Percentiles rank a stretch among this genome's conserved stretches.
These are phyloP conservation scores for Sclerotinia sclerotiorum DNA, from an alignment of 2,329 filamentous ascomycete species.

Conservation along the genomic window DNA sequence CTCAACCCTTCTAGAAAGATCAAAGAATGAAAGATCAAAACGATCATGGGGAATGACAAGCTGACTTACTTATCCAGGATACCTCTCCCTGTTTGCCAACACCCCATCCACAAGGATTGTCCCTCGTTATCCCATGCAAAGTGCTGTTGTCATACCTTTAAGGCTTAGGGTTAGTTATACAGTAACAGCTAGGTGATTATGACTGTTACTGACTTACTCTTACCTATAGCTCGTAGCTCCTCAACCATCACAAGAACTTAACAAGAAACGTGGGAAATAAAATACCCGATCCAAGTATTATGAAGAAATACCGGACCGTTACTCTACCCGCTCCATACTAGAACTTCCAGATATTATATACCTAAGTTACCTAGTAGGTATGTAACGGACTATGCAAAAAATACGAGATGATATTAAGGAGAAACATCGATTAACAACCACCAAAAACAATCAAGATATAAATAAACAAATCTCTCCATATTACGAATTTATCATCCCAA, in stretches of 20 bases:
- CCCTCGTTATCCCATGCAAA: neutral
- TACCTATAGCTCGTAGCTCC: too few relatives aligned
- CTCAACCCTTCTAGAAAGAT: neutral
- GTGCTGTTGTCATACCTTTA: constrained; percentile 2
- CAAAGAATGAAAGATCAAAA: neutral
- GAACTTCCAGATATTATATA: neutral
- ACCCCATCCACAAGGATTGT: neutral
- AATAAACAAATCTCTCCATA: neutral
- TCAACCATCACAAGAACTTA: too few relatives aligned
- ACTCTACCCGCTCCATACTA: neutral
- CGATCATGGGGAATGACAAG: constrained; percentile 5
- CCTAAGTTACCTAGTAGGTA: too few relatives aligned
- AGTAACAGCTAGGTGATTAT: neutral
- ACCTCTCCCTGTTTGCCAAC: neutral
- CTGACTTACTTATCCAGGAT: neutral
- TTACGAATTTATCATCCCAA: neutral
- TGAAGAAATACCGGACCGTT: too few relatives aligned
- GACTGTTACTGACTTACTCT: too few relatives aligned
- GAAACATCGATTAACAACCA: neutral
- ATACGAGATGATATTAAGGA: neutral
- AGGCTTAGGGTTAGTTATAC: neutral
- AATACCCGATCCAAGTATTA: too few relatives aligned
- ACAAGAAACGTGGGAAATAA: too few relatives aligned
- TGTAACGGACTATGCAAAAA: neutral
- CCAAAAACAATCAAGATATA: neutral